Conservation (phyloP, 192 early-diverging fungal species). For the Umbelopsis sp. region DNA sequence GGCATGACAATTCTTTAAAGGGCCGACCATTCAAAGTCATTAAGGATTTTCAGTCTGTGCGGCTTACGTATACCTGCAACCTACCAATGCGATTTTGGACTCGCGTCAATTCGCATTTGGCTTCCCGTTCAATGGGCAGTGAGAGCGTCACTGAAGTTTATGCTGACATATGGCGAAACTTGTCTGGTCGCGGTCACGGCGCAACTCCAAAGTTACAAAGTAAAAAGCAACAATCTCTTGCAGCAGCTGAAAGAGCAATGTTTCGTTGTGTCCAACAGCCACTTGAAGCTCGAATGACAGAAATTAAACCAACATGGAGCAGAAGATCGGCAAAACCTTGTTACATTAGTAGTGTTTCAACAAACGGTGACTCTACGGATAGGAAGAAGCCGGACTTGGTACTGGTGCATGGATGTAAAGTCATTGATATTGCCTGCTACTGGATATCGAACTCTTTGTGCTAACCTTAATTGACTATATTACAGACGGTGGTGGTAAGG, state of each 20-base stretch:
- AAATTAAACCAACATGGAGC: not conserved
- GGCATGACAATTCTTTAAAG: not conserved
- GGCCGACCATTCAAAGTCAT: not conserved
- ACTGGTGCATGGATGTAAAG: slow-evolving; percentile 28
- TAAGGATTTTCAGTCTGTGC: not conserved
- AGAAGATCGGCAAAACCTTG: slow-evolving; percentile 1
- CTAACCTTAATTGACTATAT: not conserved
- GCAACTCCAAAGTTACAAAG: not conserved
- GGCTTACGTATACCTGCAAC: not conserved
- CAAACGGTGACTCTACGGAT: not conserved
- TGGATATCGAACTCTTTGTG: not conserved
- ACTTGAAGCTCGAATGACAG: not conserved
- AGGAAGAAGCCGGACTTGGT: slow-evolving; percentile 18
- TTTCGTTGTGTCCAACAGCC: not conserved
- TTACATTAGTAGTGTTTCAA: slow-evolving; percentile 29
- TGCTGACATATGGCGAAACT: not conserved
- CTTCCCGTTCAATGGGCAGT: not conserved
- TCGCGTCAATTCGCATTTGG: not conserved
- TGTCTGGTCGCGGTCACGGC: not conserved
- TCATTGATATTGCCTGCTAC: not conserved
- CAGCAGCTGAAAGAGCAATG: slow-evolving; percentile 15
- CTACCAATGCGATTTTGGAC: not conserved
- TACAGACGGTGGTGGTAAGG: slow-evolving; percentile 20
- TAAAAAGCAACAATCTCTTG: slow-evolving; percentile 7
- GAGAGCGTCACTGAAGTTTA: not conserved